Evolutionary conservation across 805 yeast genomes (phyloP), one percentile per base, ranked within the genome.

Genomic region (Metschnikowia bowlesiae): DNA sequence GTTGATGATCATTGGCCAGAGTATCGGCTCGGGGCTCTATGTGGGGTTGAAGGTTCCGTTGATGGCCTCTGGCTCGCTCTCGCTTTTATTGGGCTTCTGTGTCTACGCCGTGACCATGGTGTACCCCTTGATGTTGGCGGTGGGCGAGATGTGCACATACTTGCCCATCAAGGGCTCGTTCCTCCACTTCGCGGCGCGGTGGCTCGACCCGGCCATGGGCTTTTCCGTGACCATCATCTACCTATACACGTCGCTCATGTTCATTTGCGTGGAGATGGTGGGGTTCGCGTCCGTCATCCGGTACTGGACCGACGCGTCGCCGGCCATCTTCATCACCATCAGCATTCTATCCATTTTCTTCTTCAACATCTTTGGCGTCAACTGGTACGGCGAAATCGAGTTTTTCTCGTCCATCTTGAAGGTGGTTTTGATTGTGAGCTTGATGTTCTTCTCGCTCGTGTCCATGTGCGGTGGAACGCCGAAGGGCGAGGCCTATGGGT

Each of bases 381-480:
- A 56, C 47, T 58, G 60, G 61, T 58, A 58, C 40, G 61, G 61
- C 9, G 60, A 58, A 39, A 49, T 58, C 47, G 61, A 58, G 51
- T 58, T 58, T 35, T 50, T 50, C 53, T 52, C 60, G n/a, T 54
- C 69, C 59, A 39, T 59, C 52, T 44, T 55, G 56, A 50, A 51
- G 40, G 57, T 57, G 11, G 37, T 58, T 32, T 51, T 57, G 65
- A 69, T 70, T 50, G 62, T 71, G 41, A 76, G 75, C 4, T 66
- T 73, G 52, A 63, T 72, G 60, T 54, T 64, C 14, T 71, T 70
- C 57, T 65, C 70, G 8, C 65, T 72, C 48, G 54, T 69, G 40
- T 54, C 71, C 44, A 68, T 69, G 73, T 67, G 71, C 53, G 74
- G 74, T 4, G 73, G 73, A 8, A 66, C 67, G 55, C 74, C 73